Percentiles rank a stretch among this genome's conserved stretches.
Evolutionary conservation across 345 rosid genomes (phyloP).

Genomic region (Zanthoxylum bungeanum): DNA sequence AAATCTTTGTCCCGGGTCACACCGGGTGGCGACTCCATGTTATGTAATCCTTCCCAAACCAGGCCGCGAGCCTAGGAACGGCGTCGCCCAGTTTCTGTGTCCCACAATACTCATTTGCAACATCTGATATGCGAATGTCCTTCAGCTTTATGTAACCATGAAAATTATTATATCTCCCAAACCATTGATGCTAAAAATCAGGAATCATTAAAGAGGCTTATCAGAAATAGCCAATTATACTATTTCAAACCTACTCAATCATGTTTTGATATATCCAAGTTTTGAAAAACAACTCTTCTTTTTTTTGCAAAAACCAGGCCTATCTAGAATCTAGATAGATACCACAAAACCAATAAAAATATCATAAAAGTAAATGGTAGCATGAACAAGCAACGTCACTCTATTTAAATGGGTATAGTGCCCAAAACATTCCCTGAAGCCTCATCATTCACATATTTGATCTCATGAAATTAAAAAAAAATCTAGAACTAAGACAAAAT

Average conservation of each 20-base stretch:
- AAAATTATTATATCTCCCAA: background rate
- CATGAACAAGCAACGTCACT: background rate
- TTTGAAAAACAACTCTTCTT: background rate
- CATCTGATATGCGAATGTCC: conserved; percentile 11
- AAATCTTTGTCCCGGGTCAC: too few species aligned
- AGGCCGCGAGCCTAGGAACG: too few species aligned
- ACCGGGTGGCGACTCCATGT: too few species aligned
- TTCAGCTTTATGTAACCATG: background rate
- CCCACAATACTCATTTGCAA: too few species aligned
- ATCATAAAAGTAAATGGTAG: background rate
- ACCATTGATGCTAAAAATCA: background rate
- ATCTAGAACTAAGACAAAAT: background rate
- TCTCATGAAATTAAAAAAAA: background rate
- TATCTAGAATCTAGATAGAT: background rate
- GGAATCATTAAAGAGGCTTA: background rate
- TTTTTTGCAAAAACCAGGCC: background rate
- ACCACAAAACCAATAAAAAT: background rate
- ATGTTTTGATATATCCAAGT: background rate
- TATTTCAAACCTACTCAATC: background rate
- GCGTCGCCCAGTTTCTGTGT: too few species aligned
- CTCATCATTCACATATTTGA: background rate
- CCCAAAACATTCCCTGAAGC: background rate
- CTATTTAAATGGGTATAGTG: background rate
- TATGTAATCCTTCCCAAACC: too few species aligned
- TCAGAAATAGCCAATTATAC: background rate